phyloP scores from a whole-genome alignment of 1,284 basidiomycete species.

The Thelephora terrestris region DNA sequence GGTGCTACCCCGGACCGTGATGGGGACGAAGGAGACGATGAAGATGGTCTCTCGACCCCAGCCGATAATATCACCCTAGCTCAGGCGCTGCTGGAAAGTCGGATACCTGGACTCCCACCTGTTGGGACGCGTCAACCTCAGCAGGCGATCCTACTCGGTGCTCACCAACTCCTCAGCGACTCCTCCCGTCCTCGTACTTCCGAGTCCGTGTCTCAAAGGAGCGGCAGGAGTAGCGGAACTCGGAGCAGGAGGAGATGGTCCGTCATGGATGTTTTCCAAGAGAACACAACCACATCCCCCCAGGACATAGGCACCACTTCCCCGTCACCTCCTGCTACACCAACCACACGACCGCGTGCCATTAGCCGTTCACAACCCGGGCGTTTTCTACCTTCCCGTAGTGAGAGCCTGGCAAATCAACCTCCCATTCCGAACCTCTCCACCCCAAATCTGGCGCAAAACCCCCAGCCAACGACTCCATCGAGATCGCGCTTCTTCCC shows the following conservation, averaged over 20 bases:
- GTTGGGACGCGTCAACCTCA: constrained; percentile 54
- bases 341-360: constrained; percentile 6
- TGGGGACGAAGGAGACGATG: constrained; percentile 48
- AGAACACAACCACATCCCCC: constrained; percentile 13
- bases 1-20: constrained; percentile 17
- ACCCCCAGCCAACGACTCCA: constrained; percentile 9
- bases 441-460: constrained; percentile 9
- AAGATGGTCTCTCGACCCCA: constrained; percentile 34
- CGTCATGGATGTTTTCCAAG: constrained; percentile 37
- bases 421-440: constrained; percentile 6
- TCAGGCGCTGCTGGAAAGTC: constrained; percentile 66
- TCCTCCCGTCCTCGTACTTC: constrained; percentile 29
- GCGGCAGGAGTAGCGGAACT: constrained; percentile 18
- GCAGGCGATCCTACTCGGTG: constrained; percentile 52
- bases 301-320: constrained; percentile 6
- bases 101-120: constrained; percentile 62
- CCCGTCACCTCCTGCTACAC: constrained; percentile 6
- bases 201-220: constrained; percentile 28
- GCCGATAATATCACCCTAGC: constrained; percentile 56
- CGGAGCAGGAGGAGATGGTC: constrained; percentile 46
- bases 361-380: constrained; percentile 20
- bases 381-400: constrained; percentile 10
- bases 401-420: constrained; percentile 9
- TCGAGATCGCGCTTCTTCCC: constrained; percentile 55
- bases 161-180: constrained; percentile 16